A percentile compares a stretch with the other conserved stretches of the same genome.
phyloP scores from a whole-genome alignment of 2,329 filamentous ascomycete species.

The Talaromyces sp. region DNA sequence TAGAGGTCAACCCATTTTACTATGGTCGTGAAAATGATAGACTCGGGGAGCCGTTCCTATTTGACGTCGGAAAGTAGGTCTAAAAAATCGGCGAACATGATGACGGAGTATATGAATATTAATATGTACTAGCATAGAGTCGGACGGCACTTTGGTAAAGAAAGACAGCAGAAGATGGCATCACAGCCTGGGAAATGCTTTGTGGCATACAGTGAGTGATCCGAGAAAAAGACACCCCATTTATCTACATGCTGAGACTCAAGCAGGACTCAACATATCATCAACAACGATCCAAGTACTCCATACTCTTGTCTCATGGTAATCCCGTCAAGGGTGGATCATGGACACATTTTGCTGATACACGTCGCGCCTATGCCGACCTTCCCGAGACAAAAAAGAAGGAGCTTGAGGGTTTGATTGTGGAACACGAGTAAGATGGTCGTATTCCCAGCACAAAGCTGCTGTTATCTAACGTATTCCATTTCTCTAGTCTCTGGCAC shows the following conservation, averaged over 20 bases:
- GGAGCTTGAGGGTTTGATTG: conserved; percentile 18
- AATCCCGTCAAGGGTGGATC: conserved; percentile 20
- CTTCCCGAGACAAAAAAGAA: conserved; percentile 19
- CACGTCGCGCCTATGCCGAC: conserved; percentile 22
- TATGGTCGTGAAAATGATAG: conserved; percentile 26
- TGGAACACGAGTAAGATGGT: conserved; percentile 20
- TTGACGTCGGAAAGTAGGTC: conserved; percentile 26
- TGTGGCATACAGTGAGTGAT: conserved; percentile 25
- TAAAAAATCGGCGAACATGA: not conserved
- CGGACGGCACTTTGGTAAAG: conserved; percentile 22
- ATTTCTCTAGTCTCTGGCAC: conserved; percentile 21
- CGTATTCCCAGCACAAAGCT: too few relatives aligned
- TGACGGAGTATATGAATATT: not conserved
- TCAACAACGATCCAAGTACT: conserved; percentile 28
- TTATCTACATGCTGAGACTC: not conserved
- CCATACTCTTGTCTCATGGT: conserved; percentile 23
- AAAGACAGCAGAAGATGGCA: conserved; percentile 23
- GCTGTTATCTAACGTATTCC: not conserved
- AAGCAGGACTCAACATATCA: conserved; percentile 26
- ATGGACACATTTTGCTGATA: conserved; percentile 26
- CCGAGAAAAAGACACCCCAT: not conserved
- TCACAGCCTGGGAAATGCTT: conserved; percentile 26
- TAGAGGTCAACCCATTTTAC: conserved; percentile 29
- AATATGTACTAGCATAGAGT: conserved; percentile 16
- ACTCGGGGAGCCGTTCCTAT: conserved; percentile 24